phyloP scores from a whole-genome alignment of 768 basidiomycete genomes.

The Hysterangium stoloniferum region DNA sequence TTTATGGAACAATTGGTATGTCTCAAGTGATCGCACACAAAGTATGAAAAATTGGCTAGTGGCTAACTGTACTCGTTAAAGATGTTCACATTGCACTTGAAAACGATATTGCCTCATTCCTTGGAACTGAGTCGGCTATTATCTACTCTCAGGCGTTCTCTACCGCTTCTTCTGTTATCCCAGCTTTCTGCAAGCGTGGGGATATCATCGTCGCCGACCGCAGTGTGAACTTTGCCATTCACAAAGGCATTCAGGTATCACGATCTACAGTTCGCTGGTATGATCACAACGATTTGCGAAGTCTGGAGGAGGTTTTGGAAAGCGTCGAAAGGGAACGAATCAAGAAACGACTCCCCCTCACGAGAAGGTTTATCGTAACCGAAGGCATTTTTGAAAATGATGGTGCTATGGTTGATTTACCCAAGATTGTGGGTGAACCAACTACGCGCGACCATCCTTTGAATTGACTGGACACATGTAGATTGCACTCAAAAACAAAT shows the following conservation, averaged over 20 bases:
- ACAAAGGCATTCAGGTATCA: conserved; percentile 92
- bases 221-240: conserved; percentile 91
- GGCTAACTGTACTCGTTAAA: conserved; percentile 23
- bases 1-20: conserved; percentile 92
- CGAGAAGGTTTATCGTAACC: conserved; percentile 89
- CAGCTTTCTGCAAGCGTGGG: conserved; percentile 95
- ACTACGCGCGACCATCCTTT: background rate
- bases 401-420: conserved; percentile 86
- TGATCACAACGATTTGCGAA: conserved; percentile 91
- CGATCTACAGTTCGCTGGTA: conserved; percentile 91
- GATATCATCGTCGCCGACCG: conserved; percentile 98
- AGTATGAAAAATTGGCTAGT: background rate
- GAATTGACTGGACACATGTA: conserved; percentile 21
- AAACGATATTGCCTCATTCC: conserved; percentile 81
- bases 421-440: conserved; percentile 72
- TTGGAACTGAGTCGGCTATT: conserved; percentile 84
- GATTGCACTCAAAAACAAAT: conserved; percentile 92
- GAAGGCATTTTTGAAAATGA: conserved; percentile 97
- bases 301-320: conserved; percentile 81
- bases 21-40: conserved; percentile 11
- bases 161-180: conserved; percentile 88
- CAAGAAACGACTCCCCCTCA: conserved; percentile 74
- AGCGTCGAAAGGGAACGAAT: conserved; percentile 81
- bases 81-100: conserved; percentile 92
- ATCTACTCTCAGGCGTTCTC: conserved; percentile 93